phyloP scores from a whole-genome alignment of 352 stramenopile species.

The Phytophthora kernoviae region DNA sequence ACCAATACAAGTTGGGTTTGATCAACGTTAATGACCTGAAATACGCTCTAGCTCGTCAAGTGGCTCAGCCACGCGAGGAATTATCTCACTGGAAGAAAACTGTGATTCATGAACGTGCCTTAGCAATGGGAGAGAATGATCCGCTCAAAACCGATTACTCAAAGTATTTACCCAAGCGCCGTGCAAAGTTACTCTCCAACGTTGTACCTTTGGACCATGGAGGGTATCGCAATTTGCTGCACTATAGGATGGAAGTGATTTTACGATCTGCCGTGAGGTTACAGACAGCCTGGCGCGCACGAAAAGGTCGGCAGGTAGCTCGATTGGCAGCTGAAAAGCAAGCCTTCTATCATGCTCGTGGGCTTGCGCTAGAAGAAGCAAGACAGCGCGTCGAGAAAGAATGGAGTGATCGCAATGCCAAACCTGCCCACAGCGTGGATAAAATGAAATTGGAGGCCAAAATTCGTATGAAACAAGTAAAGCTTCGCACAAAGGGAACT shows the following conservation, averaged over 20 bases:
- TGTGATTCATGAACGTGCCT: slow-evolving; percentile 85
- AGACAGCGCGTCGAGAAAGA: slow-evolving; percentile 61
- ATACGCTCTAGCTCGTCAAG: slow-evolving; percentile 65
- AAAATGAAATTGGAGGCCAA: slow-evolving; percentile 95
- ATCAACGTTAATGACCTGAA: slow-evolving; percentile 91
- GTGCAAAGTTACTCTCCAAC: slow-evolving; percentile 76
- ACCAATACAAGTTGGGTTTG: slow-evolving; percentile 89
- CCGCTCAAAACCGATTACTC: slow-evolving; percentile 93
- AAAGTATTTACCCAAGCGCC: slow-evolving; percentile 84
- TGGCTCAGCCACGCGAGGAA: slow-evolving; percentile 50
- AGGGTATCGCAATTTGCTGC: slow-evolving; percentile 83
- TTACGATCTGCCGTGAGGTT: slow-evolving; percentile 75
- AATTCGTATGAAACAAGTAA: slow-evolving; percentile 93
- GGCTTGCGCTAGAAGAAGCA: slow-evolving; percentile 73
- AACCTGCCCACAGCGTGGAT: slow-evolving; percentile 73
- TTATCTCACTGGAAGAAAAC: slow-evolving; percentile 74
- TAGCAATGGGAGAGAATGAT: slow-evolving; percentile 92
- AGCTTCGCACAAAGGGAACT: slow-evolving; percentile 85
- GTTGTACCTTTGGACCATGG: slow-evolving; percentile 90
- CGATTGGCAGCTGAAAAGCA: slow-evolving; percentile 81
- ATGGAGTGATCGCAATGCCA: slow-evolving; percentile 76
- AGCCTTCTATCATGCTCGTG: slow-evolving; percentile 89
- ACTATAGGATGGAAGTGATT: slow-evolving; percentile 79
- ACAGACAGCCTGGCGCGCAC: slow-evolving; percentile 83
- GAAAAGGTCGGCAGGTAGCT: slow-evolving; percentile 71